Evolutionary conservation across 2,329 filamentous ascomycete species (phyloP).

Genomic region (Talaromyces marneffei): DNA sequence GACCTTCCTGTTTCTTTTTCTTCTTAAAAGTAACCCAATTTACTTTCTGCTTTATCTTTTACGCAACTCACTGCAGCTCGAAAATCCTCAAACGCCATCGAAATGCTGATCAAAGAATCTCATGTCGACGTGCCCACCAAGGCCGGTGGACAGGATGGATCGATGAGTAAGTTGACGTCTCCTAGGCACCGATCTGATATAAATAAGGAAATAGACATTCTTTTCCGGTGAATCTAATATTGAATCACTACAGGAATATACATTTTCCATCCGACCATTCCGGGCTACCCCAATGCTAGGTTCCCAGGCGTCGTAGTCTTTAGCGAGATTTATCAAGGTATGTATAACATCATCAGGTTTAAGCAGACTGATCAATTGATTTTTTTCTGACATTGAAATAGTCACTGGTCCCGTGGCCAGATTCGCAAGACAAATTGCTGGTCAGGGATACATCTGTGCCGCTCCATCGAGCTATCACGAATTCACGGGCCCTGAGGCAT

Average conservation of each 20-base stretch:
- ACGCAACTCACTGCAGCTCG: background rate
- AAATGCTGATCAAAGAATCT: slow-evolving; percentile 56
- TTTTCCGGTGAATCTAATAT: background rate
- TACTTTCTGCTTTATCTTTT: background rate
- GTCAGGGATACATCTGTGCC: slow-evolving; percentile 88
- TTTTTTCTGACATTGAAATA: slow-evolving; percentile 30
- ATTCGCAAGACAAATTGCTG: slow-evolving; percentile 85
- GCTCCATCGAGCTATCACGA: slow-evolving; percentile 90
- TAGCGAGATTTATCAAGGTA: slow-evolving; percentile 94
- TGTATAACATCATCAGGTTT: background rate
- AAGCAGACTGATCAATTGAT: background rate
- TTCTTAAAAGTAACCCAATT: background rate
- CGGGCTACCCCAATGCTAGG: slow-evolving; percentile 79
- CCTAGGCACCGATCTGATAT: background rate
- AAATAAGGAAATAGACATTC: background rate
- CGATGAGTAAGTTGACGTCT: slow-evolving; percentile 46
- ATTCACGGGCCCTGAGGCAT: slow-evolving; percentile 75
- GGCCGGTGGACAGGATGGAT: slow-evolving; percentile 48
- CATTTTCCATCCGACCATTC: slow-evolving; percentile 77
- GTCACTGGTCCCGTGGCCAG: slow-evolving; percentile 86
- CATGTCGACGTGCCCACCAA: slow-evolving; percentile 56
- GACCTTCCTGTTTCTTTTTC: background rate
- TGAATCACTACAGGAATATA: slow-evolving; percentile 62
- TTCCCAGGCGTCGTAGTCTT: slow-evolving; percentile 87
- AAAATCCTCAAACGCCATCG: slow-evolving; percentile 15